phyloP scores from a whole-genome alignment of 1,284 basidiomycete genomes.

The Rhodotorula glutinis region DNA sequence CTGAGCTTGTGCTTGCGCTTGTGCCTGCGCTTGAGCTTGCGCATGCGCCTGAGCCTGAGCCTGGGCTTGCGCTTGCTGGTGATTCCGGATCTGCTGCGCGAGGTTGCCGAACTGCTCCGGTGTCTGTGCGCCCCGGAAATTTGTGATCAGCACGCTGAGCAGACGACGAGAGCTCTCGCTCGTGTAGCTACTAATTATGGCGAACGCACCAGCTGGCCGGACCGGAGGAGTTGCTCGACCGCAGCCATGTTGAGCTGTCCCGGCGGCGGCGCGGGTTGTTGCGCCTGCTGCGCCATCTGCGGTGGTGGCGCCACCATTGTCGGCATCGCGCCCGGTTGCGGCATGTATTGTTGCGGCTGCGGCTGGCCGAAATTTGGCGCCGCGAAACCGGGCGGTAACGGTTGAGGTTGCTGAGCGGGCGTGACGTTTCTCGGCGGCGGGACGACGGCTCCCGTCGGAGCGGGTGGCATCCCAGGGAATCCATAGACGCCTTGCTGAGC shows the following conservation, averaged over 20 bases:
- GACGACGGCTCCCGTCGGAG: not conserved
- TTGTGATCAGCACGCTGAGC: not conserved
- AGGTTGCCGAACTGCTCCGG: conserved; percentile 26
- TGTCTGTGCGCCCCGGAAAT: not conserved
- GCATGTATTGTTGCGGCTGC: conserved; percentile 1
- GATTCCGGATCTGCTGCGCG: conserved; percentile 21
- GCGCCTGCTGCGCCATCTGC: conserved; percentile 3
- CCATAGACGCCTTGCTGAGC: not conserved
- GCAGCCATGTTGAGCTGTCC: conserved; percentile 27
- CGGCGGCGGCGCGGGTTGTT: not conserved
- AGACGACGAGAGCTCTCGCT: not conserved
- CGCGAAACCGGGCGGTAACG: not conserved
- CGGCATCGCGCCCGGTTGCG: not conserved
- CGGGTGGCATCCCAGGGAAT: not conserved
- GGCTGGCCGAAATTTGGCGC: not conserved
- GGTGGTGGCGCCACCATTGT: not conserved
- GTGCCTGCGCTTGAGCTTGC: not conserved
- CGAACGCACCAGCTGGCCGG: conserved; percentile 22
- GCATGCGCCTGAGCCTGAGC: not conserved
- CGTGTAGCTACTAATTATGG: too few relatives aligned
- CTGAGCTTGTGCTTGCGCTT: not conserved
- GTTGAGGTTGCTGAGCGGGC: conserved; percentile 4
- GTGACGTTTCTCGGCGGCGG: not conserved
- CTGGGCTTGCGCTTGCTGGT: conserved; percentile 21
- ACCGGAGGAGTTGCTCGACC: conserved; percentile 27